Evolutionary conservation across 1,139 yeast species (phyloP).

Genomic region (Taphrina betulina): DNA sequence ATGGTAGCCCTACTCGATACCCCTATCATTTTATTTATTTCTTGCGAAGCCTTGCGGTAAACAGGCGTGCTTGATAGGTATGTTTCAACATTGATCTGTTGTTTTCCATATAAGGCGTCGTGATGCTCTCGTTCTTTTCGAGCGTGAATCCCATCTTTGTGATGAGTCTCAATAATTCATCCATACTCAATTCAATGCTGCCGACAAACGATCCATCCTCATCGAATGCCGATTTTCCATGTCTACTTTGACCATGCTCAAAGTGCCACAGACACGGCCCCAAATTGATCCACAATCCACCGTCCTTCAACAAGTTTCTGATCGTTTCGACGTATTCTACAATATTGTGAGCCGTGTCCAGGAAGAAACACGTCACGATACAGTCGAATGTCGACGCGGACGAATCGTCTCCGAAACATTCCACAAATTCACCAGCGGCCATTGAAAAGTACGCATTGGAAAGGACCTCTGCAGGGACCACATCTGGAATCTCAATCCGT

Average conservation of each 20-base stretch:
- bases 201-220: constrained; percentile 46
- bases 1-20: background rate
- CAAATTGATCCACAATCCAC: constrained; percentile 75
- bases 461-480: constrained; percentile 40
- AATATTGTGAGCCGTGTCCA: constrained; percentile 75
- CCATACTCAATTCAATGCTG: constrained; percentile 65
- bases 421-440: constrained; percentile 77
- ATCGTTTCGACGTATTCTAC: constrained; percentile 67
- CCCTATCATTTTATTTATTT: no score
- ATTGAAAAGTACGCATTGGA: constrained; percentile 54
- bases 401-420: constrained; percentile 56
- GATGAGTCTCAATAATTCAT: constrained; percentile 57
- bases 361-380: constrained; percentile 69
- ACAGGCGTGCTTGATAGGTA: constrained; percentile 65
- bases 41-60: constrained; percentile 49
- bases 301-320: constrained; percentile 52
- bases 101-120: constrained; percentile 60
- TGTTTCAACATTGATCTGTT: constrained; percentile 56
- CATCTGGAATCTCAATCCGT: constrained; percentile 50
- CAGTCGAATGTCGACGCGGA: constrained; percentile 48
- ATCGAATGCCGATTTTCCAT: constrained; percentile 36
- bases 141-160: constrained; percentile 58
- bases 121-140: constrained; percentile 51
- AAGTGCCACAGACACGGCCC: constrained; percentile 89
- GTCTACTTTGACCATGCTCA: constrained; percentile 42